phyloP scores from a whole-genome alignment of 2,329 filamentous ascomycete genomes.

The Mollisia scopiformis region DNA sequence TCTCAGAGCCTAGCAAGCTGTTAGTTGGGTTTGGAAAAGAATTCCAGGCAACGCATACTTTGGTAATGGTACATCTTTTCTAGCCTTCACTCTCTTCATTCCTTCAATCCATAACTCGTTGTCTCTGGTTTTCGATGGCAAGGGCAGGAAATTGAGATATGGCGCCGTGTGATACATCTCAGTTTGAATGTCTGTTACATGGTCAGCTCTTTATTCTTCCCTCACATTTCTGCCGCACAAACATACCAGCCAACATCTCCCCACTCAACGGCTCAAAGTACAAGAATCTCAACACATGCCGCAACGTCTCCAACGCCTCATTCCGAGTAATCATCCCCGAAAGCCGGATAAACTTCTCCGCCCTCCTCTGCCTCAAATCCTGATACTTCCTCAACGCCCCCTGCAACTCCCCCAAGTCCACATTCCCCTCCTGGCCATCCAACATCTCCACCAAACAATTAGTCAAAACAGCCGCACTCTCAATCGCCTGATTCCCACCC shows the following conservation, averaged over 20 bases:
- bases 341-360: conserved; percentile 20
- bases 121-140: conserved; percentile 12
- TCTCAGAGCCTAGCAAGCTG: not conserved
- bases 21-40: not conserved
- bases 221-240: too few relatives aligned
- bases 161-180: conserved; percentile 20
- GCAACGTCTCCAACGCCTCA: conserved; percentile 16
- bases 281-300: conserved; percentile 22
- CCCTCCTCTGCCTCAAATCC: conserved; percentile 10
- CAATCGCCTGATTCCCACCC: conserved; percentile 45
- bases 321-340: conserved; percentile 19
- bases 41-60: not conserved
- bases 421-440: not conserved
- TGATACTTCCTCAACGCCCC: conserved; percentile 18
- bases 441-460: conserved; percentile 26
- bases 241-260: conserved; percentile 19
- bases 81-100: conserved; percentile 3
- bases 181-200: conserved; percentile 17
- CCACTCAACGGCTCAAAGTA: conserved; percentile 11
- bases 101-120: conserved; percentile 20
- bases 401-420: not conserved
- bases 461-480: conserved; percentile 41
- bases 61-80: conserved; percentile 2
- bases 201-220: not conserved
- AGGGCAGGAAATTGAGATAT: conserved; percentile 21